Evolutionary conservation across 805 yeast genomes (phyloP), one percentile per base, ranked within the genome.

Genomic region (Tetrapisispora iriomotensis): DNA sequence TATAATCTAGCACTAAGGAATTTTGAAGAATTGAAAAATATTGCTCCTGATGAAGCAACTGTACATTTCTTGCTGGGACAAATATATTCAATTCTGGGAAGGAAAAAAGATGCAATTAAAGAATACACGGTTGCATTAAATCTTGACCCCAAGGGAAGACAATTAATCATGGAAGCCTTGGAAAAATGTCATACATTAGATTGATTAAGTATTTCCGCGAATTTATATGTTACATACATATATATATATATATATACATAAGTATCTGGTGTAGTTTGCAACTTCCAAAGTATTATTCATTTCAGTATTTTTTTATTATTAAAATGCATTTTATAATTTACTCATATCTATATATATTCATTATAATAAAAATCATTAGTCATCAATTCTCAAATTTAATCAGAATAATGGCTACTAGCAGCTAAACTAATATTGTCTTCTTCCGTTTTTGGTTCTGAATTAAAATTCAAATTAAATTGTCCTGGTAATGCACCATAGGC

Each of bases 11-110:
- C 97, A 0, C 64, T 87, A 42, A 70, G 68, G 28, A 83, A 78
- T 54, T 82, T 92, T 54, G 87, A 83, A 52, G 68, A 70, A 34
- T 70, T 92, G 39, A 75, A 74, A 46, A 72, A 75, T 21, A 62
- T 85, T 39, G 95, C 94, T 0, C 96, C 98, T 0, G 94, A 90
- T 58, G 97, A 90, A 57, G 94, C 96, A 0, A 79, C 85, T 38
- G 95, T 90, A 21, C 97, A 90, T 60, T 86, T 82, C 60, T 64
- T 88, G 30, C 66, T 92, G 34, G 98, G 96, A 9, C 86, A 86
- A 53, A 68, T 88, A 39, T 86, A 87, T 69, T 83, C 79, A 50
- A 72, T 80, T 23, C 75, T 81, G 46, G 79, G 79, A 22, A 77
- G 83, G 44, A 80, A 77, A 50, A 76, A 74, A 48, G 78, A 72